Percentiles rank a stretch among this genome's conserved stretches.
phyloP scores from a whole-genome alignment of 768 basidiomycete species.

The Pleurotus salmoneostramineus region DNA sequence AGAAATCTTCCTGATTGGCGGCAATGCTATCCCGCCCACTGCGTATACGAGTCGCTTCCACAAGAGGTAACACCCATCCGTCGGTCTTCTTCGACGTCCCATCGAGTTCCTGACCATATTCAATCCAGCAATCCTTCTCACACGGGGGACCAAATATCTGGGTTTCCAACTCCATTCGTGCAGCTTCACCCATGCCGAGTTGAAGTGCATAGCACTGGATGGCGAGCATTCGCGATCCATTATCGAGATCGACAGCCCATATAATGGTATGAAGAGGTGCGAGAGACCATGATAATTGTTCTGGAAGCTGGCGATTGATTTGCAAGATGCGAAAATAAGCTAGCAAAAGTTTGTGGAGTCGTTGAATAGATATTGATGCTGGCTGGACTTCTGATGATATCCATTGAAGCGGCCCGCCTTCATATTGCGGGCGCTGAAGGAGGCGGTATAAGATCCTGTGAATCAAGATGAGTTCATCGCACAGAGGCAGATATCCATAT shows the following conservation, averaged over 20 bases:
- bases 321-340: slow-evolving; percentile 79
- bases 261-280: slow-evolving; percentile 46
- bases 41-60: slow-evolving; percentile 62
- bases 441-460: slow-evolving; percentile 54
- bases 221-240: slow-evolving; percentile 63
- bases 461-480: no score
- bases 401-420: slow-evolving; percentile 52
- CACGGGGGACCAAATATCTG: slow-evolving; percentile 56
- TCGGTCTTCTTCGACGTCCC: slow-evolving; percentile 49
- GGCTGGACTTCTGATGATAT: slow-evolving; percentile 27
- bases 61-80: slow-evolving; percentile 77
- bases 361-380: slow-evolving; percentile 31
- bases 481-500: neutral
- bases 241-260: slow-evolving; percentile 44
- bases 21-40: slow-evolving; percentile 44
- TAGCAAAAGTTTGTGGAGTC: slow-evolving; percentile 69
- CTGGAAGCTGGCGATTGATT: slow-evolving; percentile 68
- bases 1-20: slow-evolving; percentile 40
- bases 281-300: slow-evolving; percentile 59
- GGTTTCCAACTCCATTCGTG: slow-evolving; percentile 63
- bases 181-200: slow-evolving; percentile 73
- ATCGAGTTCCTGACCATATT: slow-evolving; percentile 46
- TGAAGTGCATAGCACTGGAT: slow-evolving; percentile 77
- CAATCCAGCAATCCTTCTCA: slow-evolving; percentile 59
- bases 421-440: slow-evolving; percentile 36